Conservation (phyloP, 441 rosid species). For the Gossypium davidsonii region DNA sequence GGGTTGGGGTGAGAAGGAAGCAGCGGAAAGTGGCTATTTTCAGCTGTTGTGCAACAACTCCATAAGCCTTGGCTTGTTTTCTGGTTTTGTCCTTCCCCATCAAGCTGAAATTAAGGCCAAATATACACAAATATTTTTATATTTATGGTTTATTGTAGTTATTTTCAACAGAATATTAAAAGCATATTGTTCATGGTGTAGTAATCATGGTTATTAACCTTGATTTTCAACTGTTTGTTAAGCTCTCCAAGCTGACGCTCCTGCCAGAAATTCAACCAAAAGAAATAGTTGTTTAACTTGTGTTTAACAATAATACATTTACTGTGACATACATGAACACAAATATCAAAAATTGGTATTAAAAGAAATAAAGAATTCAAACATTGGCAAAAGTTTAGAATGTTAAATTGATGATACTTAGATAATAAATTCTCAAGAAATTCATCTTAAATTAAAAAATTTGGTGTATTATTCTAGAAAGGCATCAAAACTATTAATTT, state of each 20-base stretch:
- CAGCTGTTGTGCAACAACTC: constrained; percentile 25
- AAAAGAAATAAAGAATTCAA: neutral
- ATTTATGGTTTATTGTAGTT: too few species aligned
- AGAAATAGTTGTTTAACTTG: neutral
- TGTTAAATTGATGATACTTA: too few species aligned
- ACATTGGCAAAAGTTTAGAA: too few species aligned
- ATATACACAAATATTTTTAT: neutral
- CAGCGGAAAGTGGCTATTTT: constrained; percentile 24
- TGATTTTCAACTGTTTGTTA: constrained; percentile 62
- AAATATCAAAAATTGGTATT: too few species aligned
- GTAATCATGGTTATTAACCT: constrained; percentile 28
- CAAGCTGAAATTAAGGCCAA: constrained; percentile 35
- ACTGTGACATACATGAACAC: too few species aligned
- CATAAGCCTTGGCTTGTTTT: constrained; percentile 40
- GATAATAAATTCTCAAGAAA: too few species aligned
- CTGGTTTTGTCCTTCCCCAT: constrained; percentile 43
- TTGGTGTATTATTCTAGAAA: too few species aligned
- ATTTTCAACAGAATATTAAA: neutral
- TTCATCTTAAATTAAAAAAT: too few species aligned
- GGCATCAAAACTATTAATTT: too few species aligned
- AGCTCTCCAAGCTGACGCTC: constrained; percentile 75
- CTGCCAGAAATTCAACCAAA: constrained; percentile 25
- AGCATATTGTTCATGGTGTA: neutral
- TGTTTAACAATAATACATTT: too few species aligned
- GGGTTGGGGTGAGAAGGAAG: constrained; percentile 35